Base-by-base conservation (phyloP, 2,329 filamentous ascomycete species). In the Diplodia seriata region DNA sequence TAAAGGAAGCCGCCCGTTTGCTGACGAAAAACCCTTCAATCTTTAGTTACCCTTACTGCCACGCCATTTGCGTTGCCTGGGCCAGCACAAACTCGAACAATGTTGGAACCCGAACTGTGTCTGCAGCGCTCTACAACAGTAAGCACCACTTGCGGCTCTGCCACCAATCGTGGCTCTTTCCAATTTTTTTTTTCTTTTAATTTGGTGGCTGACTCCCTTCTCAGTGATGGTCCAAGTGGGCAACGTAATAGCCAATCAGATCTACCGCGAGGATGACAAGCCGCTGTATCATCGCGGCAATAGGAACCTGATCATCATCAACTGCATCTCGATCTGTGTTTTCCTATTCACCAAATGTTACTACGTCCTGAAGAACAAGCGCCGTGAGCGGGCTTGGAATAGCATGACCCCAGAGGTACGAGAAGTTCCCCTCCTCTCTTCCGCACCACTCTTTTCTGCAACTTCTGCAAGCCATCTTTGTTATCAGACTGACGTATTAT, bases 1-100 rank as follows among this genome's bases (percentile, higher is more conserved):
- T 0, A 33, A 33, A 33, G 6, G 6, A 33, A 33, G 31, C 31
- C 31, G 31, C 8, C 31, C 8, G 2, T 33, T 33, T 8, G 31
- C 31, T 33, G 31, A 33, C 31, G 6, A 33, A 33, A 31, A 33
- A 2, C 6, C 4, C 31, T 33, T 33, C 31, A 33, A 6, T 33
- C 31, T 33, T 33, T 33, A 33, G 83, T 0, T 86, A 87, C 67
- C 86, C 86, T 0, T 88, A 88, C 72, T 84, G 74, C 56, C 80
- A 82, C 59, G 77, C 80, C 18, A 80, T 81, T 57, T 72, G 78
- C 29, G 80, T 81, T 6, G 77, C 74, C 9, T 80, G 78, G 78
- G 75, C 77, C 26, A 76, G 76, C 0, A 75, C 77, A 15, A 81
- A 81, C 66, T 76, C 74, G 7, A 80, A 80, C 59, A 73, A 76